A percentile compares a stretch with the other conserved stretches of the same genome.
Conservation (phyloP, 306 rosid genomes). For the Castanea mollissima region DNA sequence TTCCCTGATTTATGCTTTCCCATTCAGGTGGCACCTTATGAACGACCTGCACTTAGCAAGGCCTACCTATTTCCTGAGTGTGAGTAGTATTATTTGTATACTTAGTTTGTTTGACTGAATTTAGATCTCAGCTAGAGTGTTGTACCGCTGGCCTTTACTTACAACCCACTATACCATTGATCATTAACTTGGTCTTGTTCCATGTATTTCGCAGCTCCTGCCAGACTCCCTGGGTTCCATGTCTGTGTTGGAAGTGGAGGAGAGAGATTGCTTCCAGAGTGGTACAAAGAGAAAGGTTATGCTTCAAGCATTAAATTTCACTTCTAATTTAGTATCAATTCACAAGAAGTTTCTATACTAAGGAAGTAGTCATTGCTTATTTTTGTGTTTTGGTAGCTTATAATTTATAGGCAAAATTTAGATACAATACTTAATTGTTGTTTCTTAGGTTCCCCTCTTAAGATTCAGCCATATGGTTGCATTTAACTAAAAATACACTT, state of each 20-base stretch:
- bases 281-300: constrained; percentile 89
- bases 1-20: constrained; percentile 10
- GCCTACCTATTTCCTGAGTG: constrained; percentile 93
- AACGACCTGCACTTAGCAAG: constrained; percentile 99
- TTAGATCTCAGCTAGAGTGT: constrained; percentile 4
- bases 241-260: constrained; percentile 96
- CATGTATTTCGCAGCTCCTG: constrained; percentile 74
- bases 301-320: background rate
- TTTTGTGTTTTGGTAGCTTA: background rate
- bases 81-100: constrained; percentile 33
- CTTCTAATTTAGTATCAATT: constrained; percentile 4
- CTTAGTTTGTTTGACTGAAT: background rate
- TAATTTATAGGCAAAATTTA: background rate
- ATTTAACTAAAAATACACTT: too few relatives aligned
- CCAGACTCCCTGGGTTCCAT: constrained; percentile 96
- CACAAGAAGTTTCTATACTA: constrained; percentile 4
- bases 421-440: too few relatives aligned
- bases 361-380: background rate
- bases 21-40: constrained; percentile 93
- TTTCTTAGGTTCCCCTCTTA: too few relatives aligned
- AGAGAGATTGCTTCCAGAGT: constrained; percentile 80
- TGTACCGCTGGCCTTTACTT: background rate
- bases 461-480: too few relatives aligned
- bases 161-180: background rate
- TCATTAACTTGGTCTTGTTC: constrained; percentile 10